Evolutionary conservation across 2,329 filamentous ascomycete genomes (phyloP).

Genomic region (Xylaria multiplex): DNA sequence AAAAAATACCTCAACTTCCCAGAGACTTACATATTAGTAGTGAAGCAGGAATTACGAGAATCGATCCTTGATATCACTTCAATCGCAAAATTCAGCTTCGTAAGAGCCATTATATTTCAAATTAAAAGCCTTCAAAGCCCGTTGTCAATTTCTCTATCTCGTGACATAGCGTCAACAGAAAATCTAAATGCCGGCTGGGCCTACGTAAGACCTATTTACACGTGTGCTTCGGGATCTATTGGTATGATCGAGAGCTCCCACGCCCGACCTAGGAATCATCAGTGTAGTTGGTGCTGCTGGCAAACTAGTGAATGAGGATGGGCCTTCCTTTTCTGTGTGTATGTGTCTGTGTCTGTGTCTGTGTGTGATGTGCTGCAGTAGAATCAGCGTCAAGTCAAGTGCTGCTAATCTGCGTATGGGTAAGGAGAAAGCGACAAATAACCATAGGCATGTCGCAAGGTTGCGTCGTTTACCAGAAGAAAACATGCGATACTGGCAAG

Average conservation of each 20-base stretch:
- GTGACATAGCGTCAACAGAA: neutral
- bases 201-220: conserved; percentile 35
- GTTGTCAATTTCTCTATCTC: conserved; percentile 24
- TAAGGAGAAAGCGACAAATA: conserved; percentile 38
- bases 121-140: conserved; percentile 1
- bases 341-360: conserved; percentile 13
- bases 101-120: neutral
- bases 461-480: conserved; percentile 41
- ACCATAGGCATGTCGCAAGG: conserved; percentile 36
- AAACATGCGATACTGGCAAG: conserved; percentile 21
- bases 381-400: conserved; percentile 46
- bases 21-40: neutral
- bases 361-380: conserved; percentile 40
- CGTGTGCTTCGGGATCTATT: conserved; percentile 17
- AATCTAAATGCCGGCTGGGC: conserved; percentile 25
- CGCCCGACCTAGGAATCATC: conserved; percentile 34
- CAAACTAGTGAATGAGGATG: conserved; percentile 33
- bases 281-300: conserved; percentile 41
- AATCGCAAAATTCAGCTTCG: neutral
- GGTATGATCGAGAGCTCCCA: conserved; percentile 13
- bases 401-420: conserved; percentile 39
- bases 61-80: neutral
- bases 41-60: neutral
- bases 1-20: neutral
- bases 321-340: conserved; percentile 16